These are phyloP conservation scores for Boletellus ananiceps DNA, from an alignment of 768 basidiomycete species.

Conservation along the genomic window DNA sequence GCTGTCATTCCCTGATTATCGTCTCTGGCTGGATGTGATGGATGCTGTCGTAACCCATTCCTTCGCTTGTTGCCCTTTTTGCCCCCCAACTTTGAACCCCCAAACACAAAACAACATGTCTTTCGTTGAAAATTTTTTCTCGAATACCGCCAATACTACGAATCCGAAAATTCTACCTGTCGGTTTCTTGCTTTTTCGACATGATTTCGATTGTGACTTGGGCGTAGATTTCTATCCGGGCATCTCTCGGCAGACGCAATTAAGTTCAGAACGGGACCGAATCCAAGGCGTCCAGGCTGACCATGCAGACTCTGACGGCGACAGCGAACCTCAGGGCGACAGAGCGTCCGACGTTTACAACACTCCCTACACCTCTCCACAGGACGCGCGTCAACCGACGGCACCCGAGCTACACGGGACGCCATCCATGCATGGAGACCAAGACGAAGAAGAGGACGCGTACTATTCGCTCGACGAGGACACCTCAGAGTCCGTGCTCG, in stretches of 20 bases:
- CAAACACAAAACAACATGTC: slow-evolving; percentile 10
- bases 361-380: slow-evolving; percentile 22
- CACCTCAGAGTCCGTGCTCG: slow-evolving; percentile 5
- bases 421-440: slow-evolving; percentile 12
- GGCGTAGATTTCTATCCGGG: slow-evolving; percentile 5
- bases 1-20: slow-evolving; percentile 30
- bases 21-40: slow-evolving; percentile 11
- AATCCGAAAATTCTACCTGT: slow-evolving; percentile 11
- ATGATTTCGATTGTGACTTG: slow-evolving; percentile 8
- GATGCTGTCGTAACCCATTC: slow-evolving; percentile 8
- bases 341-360: slow-evolving; percentile 18
- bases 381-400: slow-evolving; percentile 4
- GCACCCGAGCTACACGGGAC: slow-evolving; percentile 8
- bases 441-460: slow-evolving; percentile 33
- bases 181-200: slow-evolving; percentile 2
- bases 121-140: background rate
- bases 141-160: slow-evolving; percentile 10
- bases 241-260: background rate
- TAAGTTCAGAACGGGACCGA: background rate
- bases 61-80: background rate
- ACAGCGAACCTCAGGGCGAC: slow-evolving; percentile 4
- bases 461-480: slow-evolving; percentile 29
- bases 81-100: background rate
- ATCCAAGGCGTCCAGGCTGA: background rate
- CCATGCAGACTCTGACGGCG: background rate